Conservation (phyloP, 2,329 filamentous ascomycete genomes). For the Diplodia scrobiculata region DNA sequence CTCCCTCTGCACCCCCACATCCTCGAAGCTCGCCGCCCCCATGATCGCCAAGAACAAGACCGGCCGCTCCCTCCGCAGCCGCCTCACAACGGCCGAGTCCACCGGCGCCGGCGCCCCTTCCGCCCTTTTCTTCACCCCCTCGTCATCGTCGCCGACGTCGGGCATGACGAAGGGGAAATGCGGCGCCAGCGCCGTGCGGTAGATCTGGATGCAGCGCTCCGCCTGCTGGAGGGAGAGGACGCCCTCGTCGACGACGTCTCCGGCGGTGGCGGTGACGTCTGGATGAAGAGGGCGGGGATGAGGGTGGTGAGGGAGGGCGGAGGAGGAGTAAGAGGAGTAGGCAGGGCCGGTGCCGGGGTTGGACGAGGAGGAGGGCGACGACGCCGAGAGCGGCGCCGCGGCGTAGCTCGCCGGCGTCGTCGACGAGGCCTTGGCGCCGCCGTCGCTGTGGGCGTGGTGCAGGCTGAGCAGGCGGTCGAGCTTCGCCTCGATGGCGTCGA, state of each 20-base stretch:
- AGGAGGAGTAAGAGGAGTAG: background rate
- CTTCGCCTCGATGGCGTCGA: constrained; percentile 3
- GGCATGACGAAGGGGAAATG: constrained; percentile 37
- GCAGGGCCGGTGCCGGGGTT: background rate
- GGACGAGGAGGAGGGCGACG: background rate
- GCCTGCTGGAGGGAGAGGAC: background rate
- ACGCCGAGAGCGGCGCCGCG: background rate
- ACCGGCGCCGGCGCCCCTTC: too few species aligned
- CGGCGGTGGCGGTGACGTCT: background rate
- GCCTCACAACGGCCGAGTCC: constrained; percentile 22
- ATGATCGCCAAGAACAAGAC: constrained; percentile 45
- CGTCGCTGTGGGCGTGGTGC: constrained; percentile 30
- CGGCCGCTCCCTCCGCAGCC: constrained; percentile 36
- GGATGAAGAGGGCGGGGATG: background rate
- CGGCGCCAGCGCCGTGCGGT: constrained; percentile 4
- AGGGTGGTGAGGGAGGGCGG: background rate
- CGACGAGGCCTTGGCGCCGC: too few species aligned
- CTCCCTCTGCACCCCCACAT: constrained; percentile 35
- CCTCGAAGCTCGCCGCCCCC: constrained; percentile 35
- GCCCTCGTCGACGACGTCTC: constrained; percentile 9
- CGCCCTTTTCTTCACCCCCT: too few species aligned
- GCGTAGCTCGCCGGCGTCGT: background rate
- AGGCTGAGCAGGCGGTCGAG: background rate
- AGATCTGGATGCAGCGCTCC: constrained; percentile 3
- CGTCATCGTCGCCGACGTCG: background rate